Evolutionary conservation across 148 eudicot species (phyloP), one percentile per base, ranked within the genome.

Genomic region (Rhododendron vialii): DNA sequence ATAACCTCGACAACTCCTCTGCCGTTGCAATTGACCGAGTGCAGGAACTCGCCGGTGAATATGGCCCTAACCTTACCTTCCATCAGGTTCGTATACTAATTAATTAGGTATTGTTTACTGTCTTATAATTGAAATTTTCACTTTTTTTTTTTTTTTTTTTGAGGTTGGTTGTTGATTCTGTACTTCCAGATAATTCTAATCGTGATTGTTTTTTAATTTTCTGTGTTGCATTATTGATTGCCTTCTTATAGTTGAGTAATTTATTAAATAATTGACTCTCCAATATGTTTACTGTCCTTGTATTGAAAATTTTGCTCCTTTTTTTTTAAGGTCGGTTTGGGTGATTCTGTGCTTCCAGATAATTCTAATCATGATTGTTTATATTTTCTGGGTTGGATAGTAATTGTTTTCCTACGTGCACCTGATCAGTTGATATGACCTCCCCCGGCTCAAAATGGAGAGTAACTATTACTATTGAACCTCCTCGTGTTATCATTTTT

Each of bases 1-100:
- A 98, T 77, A 95, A 95, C 86, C 93, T 95, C 55, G 94, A 95
- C 77, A 98, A 98, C 84, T 88, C 99, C 30, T 95, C 98, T 43
- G 87, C 90, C 69, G 38, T 92, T 86, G 92, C 99, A n/a, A 71
- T 98, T 50, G 77, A 87, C 14, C 97, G 99, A n/a, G 98, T 95
- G 59, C 88, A 89, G 82, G 89, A 93, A 73, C 96, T 98, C 85
- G 98, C 99, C 84, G 95, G 92, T 10, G 86, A 92, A 36, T 79
- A 80, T 84, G 92, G 92, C 78, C 47, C 85, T 3, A 95, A 95
- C 55, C 95, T 98, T 51, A 47, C 89, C 12, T 98, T 93, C 78
- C 95, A 92, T 53, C 86, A 97, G 98, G 99, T 91, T 55, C 41
- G 76, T 71, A 30, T 14, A 3, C 35, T 3, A 26, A 9, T 6